These are phyloP conservation scores for Schwanniomyces occidentalis DNA, from an alignment of 805 yeast species.

Conservation along the genomic window DNA sequence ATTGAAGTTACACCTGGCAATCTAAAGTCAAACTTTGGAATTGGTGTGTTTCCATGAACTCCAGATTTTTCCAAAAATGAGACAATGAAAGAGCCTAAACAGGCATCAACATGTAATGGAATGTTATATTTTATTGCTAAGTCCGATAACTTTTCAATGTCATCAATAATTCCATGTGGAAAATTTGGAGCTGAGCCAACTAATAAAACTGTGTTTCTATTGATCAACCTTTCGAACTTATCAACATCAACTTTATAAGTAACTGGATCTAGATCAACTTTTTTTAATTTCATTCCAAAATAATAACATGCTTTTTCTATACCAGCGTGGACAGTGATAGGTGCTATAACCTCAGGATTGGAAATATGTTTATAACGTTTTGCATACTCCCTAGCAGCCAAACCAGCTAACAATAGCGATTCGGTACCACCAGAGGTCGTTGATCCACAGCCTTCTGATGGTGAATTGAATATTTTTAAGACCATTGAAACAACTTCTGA, in stretches of 20 bases:
- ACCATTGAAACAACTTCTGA: slow-evolving; percentile 94
- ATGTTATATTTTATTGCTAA: slow-evolving; percentile 66
- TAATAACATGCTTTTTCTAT: slow-evolving; percentile 90
- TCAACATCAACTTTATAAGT: slow-evolving; percentile 67
- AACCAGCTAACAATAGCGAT: slow-evolving; percentile 79
- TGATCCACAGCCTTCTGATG: slow-evolving; percentile 61
- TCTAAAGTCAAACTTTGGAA: slow-evolving; percentile 77
- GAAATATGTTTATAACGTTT: slow-evolving; percentile 53
- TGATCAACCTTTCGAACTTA: slow-evolving; percentile 65
- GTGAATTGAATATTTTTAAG: slow-evolving; percentile 76
- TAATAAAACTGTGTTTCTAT: slow-evolving; percentile 75
- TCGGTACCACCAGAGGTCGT: slow-evolving; percentile 96
- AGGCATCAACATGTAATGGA: slow-evolving; percentile 94
- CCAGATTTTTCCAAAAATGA: slow-evolving; percentile 68
- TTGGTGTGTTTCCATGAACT: slow-evolving; percentile 43
- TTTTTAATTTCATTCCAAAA: slow-evolving; percentile 81
- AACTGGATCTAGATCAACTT: slow-evolving; percentile 70
- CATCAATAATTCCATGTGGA: slow-evolving; percentile 95
- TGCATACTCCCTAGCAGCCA: slow-evolving; percentile 85
- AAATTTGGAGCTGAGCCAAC: slow-evolving; percentile 96
- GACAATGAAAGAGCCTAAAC: slow-evolving; percentile 89
- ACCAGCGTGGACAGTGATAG: slow-evolving; percentile 91
- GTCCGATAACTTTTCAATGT: slow-evolving; percentile 68
- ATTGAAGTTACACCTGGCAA: slow-evolving; percentile 92
- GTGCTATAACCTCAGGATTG: slow-evolving; percentile 85